Evolutionary conservation across 495 filamentous ascomycete genomes (phyloP), one percentile per base, ranked within the genome.

Genomic region (Tuber indicum): DNA sequence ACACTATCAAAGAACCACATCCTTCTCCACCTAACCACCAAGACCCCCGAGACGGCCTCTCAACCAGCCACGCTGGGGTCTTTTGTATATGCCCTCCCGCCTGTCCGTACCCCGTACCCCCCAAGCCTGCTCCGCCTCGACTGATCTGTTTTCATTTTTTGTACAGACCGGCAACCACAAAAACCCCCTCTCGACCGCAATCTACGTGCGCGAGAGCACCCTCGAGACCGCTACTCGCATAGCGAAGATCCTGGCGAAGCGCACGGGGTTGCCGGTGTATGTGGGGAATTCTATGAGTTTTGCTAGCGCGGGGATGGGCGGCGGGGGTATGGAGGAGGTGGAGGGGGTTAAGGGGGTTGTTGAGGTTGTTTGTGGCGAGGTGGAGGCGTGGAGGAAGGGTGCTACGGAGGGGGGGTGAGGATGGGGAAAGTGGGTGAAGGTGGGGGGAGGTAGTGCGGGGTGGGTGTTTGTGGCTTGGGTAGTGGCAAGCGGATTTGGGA

Each of bases 321-420:
- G 92, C 39, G 90, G 88, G 16, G 89, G 94, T n/a, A 93, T 96
- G 82, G 95, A 98, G 86, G 95, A 98, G 85, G 93, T 97, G 92
- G 94, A 96, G 81, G 94, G 91, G 3, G 88, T 98, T 74, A 88
- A 86, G 76, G 87, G 87, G 79, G 89, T 94, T 74, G 90, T 94
- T 73, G 88, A 92, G 72, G 86, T 91, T 71, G 86, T 95, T 19
- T 85, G 92, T 81, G 83, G 85, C n/a, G 87, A 88, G 77, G 84
- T 93, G 78, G 87, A 84, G 69, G 72, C 78, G 36, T 72, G 77
- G 44, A 73, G 77, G 58, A 73, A 73, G 23, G 75, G 47, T 17
- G 72, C 75, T 49, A 39, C 32, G 42, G 62, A 72, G 32, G 49
- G 23, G 19, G 49, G 49, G 49, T 58, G 23, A 52, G 23, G 49